Base-by-base conservation (phyloP, 1,139 yeast species). In the Geotrichum siamense region DNA sequence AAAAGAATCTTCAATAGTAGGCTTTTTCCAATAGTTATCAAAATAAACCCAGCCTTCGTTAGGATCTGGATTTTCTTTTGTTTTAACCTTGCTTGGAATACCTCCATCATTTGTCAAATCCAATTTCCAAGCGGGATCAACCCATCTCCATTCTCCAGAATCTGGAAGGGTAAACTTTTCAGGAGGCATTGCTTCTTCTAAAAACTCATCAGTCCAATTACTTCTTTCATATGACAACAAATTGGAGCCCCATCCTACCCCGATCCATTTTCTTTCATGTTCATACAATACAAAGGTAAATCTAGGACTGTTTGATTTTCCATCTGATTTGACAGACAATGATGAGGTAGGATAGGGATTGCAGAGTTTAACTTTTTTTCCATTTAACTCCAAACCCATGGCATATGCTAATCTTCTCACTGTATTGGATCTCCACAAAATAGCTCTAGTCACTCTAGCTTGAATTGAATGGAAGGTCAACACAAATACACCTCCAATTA, bases 161-260 rank as follows among this genome's bases (percentile, higher is more conserved):
- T 80, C 85, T 2, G 98, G 98, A 45, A 91, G 69, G 58, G 78
- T 76, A 63, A 89, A 91, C 19, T 73, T 64, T 5, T 82, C 91
- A 22, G 89, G 80, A 4, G 89, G 71, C 3, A 82, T 77, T 1
- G 89, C 76, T 58, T 87, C 95, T 61, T 89, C 89, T 49, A 87
- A 70, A 57, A 86, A 87, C 62, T 89, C 96, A 62, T 91, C 98
- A 0, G 97, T 89, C 96, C 97, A 91, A 1, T 97, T 82, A 0
- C 95, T 79, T 58, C 98, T 75, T 63, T 91, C 98, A 61, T 91
- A 91, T 28, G 94, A 82, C 50, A 91, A 70, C 59, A 91, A 71
- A 58, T 87, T 87, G 6, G 93, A 72, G 0, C 98, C 89, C 98
- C 98, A 91, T 9, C 98, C 98, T 55, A 91, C 84, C 9, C 97